Evolutionary conservation across 345 rosid species (phyloP).

Genomic region (Euclidium syriacum): DNA sequence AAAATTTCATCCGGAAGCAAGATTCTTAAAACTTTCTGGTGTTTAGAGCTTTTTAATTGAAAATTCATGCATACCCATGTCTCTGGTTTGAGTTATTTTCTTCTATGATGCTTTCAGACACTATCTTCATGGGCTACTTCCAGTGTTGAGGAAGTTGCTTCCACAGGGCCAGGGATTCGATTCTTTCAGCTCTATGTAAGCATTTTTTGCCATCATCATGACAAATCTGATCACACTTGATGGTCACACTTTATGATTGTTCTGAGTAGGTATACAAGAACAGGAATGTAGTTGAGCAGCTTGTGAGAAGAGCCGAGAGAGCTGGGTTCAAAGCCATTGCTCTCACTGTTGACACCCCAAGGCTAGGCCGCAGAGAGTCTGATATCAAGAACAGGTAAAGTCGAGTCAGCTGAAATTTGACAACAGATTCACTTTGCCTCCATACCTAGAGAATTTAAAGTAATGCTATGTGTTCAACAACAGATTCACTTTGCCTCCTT

Average conservation of each 20-base stretch:
- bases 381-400: slow-evolving; percentile 85
- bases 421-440: too few species aligned
- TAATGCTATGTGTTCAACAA: neutral
- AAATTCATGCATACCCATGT: neutral
- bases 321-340: slow-evolving; percentile 96
- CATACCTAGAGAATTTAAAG: neutral
- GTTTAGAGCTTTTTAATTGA: too few species aligned
- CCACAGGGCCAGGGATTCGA: slow-evolving; percentile 81
- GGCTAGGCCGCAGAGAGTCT: slow-evolving; percentile 88
- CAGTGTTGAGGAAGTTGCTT: slow-evolving; percentile 91
- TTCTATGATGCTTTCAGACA: slow-evolving; percentile 44
- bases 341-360: slow-evolving; percentile 89
- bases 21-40: too few species aligned
- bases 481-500: slow-evolving; percentile 78
- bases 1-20: neutral
- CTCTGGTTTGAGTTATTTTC: neutral
- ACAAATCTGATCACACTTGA: slow-evolving; percentile 7
- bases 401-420: neutral
- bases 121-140: slow-evolving; percentile 92
- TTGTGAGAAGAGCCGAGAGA: slow-evolving; percentile 86
- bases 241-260: neutral
- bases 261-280: slow-evolving; percentile 57
- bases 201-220: neutral
- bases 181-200: slow-evolving; percentile 90
- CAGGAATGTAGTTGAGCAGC: slow-evolving; percentile 77